Conservation (phyloP, 305 asterid genomes). For the Striga hermonthica region DNA sequence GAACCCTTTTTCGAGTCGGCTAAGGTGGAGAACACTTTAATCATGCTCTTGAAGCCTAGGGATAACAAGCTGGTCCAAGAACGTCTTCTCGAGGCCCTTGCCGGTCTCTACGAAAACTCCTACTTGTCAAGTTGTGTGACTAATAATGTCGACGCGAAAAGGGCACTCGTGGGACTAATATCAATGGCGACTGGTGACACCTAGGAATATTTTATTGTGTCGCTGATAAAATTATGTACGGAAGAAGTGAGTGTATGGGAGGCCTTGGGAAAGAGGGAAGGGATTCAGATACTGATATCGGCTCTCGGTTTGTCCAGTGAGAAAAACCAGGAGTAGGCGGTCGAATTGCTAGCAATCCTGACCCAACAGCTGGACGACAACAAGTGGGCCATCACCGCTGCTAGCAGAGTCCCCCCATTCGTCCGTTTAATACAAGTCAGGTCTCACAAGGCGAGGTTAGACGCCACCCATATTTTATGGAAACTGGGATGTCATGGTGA, state of each 20-base stretch:
- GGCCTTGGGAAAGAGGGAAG: slow-evolving; percentile 86
- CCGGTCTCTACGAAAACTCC: slow-evolving; percentile 65
- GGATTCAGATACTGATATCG: slow-evolving; percentile 84
- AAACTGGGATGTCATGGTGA: slow-evolving; percentile 78
- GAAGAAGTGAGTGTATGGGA: slow-evolving; percentile 65
- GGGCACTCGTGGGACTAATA: slow-evolving; percentile 69
- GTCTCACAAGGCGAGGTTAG: slow-evolving; percentile 67
- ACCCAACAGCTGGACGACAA: slow-evolving; percentile 85
- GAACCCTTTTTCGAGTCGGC: slow-evolving; percentile 45
- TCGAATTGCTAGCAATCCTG: slow-evolving; percentile 69
- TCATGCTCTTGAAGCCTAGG: slow-evolving; percentile 81
- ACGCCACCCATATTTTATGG: slow-evolving; percentile 58
- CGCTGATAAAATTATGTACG: slow-evolving; percentile 55
- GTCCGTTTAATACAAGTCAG: slow-evolving; percentile 74
- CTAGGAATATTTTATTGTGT: slow-evolving; percentile 63
- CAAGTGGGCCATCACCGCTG: slow-evolving; percentile 97
- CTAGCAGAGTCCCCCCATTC: slow-evolving; percentile 94
- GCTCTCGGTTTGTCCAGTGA: slow-evolving; percentile 75
- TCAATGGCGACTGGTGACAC: slow-evolving; percentile 67
- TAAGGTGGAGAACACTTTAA: slow-evolving; percentile 56
- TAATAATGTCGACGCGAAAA: slow-evolving; percentile 67
- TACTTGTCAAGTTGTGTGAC: slow-evolving; percentile 39
- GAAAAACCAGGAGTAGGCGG: slow-evolving; percentile 83
- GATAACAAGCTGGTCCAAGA: slow-evolving; percentile 78
- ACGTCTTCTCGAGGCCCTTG: slow-evolving; percentile 83